Conservation (phyloP, 2,329 filamentous ascomycete genomes). For the Cladosporium sp. region DNA sequence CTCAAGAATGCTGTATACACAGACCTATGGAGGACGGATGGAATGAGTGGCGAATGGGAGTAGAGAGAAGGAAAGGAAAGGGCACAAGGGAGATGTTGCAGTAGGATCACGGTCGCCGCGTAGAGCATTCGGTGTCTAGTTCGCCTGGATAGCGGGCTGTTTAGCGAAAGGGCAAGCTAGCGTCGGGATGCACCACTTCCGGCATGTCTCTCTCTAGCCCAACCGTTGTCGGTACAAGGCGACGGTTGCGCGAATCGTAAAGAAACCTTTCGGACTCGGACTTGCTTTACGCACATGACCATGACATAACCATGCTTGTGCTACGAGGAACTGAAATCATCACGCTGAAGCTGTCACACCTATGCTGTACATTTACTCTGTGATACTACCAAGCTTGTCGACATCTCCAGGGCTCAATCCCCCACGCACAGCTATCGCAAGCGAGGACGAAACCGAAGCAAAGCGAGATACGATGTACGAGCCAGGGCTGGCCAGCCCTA, state of each 20-base stretch:
- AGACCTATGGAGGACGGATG: background rate
- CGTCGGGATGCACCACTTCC: background rate
- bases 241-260: background rate
- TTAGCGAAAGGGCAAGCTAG: constrained; percentile 12
- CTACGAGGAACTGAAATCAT: background rate
- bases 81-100: background rate
- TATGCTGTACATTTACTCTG: background rate
- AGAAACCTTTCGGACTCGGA: background rate
- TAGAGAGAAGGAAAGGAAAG: background rate
- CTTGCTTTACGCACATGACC: background rate
- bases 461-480: constrained; percentile 10
- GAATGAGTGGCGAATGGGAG: background rate
- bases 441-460: background rate
- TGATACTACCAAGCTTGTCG: background rate
- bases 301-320: background rate
- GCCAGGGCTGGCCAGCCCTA: background rate
- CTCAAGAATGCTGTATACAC: background rate
- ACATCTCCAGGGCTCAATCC: background rate
- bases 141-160: constrained; percentile 5
- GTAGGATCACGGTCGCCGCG: constrained; percentile 1
- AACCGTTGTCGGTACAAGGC: constrained; percentile 2
- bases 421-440: background rate
- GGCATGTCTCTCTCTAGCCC: background rate
- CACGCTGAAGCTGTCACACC: background rate
- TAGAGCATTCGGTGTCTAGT: constrained; percentile 10